These are phyloP conservation scores for Fusarium solani-melongenae DNA, from an alignment of 2,329 filamentous ascomycete species.

Conservation along the genomic window DNA sequence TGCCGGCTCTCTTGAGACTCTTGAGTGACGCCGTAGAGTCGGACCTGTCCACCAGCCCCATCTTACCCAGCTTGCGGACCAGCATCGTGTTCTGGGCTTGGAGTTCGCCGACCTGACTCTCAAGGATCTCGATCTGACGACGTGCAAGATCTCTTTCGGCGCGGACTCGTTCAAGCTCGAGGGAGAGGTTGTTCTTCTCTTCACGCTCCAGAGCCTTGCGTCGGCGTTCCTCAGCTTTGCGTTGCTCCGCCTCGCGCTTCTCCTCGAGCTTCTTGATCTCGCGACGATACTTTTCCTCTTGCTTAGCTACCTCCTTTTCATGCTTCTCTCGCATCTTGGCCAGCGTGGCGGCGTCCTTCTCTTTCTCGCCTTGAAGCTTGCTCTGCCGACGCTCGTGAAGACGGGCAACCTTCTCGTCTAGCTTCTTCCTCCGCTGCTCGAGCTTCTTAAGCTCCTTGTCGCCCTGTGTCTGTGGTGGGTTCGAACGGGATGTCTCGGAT, in stretches of 20 bases:
- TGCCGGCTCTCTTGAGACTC: constrained; percentile 20
- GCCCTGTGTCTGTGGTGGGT: constrained; percentile 39
- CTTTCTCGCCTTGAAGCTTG: constrained; percentile 59
- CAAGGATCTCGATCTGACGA: constrained; percentile 66
- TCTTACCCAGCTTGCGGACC: constrained; percentile 63
- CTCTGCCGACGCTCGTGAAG: constrained; percentile 60
- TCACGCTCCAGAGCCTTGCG: constrained; percentile 65
- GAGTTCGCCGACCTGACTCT: constrained; percentile 65
- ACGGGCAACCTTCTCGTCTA: constrained; percentile 71
- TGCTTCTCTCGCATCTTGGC: constrained; percentile 73
- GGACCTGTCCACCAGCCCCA: constrained; percentile 51
- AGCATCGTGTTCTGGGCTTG: constrained; percentile 71
- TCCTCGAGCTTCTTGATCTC: constrained; percentile 74
- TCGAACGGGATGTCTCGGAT: constrained; percentile 54
- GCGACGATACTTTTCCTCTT: constrained; percentile 72
- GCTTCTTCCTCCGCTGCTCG: constrained; percentile 67
- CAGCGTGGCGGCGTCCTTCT: constrained; percentile 61
- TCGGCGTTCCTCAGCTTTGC: constrained; percentile 65
- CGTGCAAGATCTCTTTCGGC: constrained; percentile 64
- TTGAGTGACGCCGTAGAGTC: constrained; percentile 53
- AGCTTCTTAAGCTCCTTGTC: constrained; percentile 76
- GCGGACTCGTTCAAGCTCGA: constrained; percentile 64
- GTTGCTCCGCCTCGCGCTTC: constrained; percentile 70
- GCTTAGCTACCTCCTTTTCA: constrained; percentile 71
- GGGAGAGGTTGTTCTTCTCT: constrained; percentile 59